Evolutionary conservation across 352 stramenopile genomes (phyloP).

Genomic region (Elongisporangium undulatum): DNA sequence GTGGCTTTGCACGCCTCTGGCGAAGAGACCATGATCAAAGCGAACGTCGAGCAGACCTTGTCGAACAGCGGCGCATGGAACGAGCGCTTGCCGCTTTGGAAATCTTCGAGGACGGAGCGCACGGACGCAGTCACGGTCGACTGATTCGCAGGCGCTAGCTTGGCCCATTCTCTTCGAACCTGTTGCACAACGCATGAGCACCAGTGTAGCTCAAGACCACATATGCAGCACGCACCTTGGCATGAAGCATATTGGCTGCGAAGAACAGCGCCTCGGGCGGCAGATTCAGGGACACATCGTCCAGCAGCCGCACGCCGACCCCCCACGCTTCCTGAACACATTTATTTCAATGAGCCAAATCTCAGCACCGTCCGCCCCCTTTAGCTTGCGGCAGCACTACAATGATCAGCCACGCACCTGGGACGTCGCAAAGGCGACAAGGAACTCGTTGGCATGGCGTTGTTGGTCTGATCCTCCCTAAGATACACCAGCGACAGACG

Average conservation of each 20-base stretch:
- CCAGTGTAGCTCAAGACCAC: not conserved
- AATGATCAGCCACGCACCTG: conserved; percentile 17
- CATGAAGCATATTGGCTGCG: conserved; percentile 69
- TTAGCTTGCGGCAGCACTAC: not conserved
- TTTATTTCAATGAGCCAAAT: not conserved
- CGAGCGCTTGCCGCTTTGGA: conserved; percentile 16
- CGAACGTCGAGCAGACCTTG: conserved; percentile 61
- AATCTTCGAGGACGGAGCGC: conserved; percentile 27
- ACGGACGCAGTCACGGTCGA: conserved; percentile 30
- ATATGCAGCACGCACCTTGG: conserved; percentile 25
- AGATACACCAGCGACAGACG: not conserved
- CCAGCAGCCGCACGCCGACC: conserved; percentile 41
- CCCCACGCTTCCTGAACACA: conserved; percentile 32
- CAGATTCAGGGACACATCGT: conserved; percentile 38
- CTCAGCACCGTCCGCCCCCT: not conserved
- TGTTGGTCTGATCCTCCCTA: conserved; percentile 59
- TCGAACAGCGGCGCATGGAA: conserved; percentile 34
- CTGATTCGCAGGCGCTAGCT: conserved; percentile 28
- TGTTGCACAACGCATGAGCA: conserved; percentile 7
- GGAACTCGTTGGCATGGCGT: conserved; percentile 64
- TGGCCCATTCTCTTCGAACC: conserved; percentile 56
- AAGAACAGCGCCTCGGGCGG: conserved; percentile 64
- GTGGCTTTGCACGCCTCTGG: conserved; percentile 44
- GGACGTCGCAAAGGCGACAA: conserved; percentile 46
- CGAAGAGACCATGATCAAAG: conserved; percentile 44